Evolutionary conservation across 352 stramenopile genomes (phyloP).

Genomic region (Thraustotheca clavata): DNA sequence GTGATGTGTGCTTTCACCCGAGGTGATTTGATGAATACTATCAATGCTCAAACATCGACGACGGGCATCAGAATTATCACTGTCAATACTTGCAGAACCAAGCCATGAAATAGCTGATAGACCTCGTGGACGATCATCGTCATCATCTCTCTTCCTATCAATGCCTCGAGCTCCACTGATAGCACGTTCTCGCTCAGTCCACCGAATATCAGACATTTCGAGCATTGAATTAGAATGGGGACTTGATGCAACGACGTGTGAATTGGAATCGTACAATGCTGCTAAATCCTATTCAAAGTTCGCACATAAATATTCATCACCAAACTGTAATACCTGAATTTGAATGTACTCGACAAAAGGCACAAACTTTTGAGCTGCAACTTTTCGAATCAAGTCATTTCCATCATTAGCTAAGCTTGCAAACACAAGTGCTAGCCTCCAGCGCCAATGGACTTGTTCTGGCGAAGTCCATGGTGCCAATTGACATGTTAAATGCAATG

Average conservation of each 20-base stretch:
- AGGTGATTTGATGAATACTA: background rate
- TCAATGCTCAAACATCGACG: slow-evolving; percentile 10
- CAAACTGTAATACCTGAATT: slow-evolving; percentile 1
- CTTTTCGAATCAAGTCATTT: slow-evolving; percentile 18
- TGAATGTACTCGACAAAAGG: slow-evolving; percentile 8
- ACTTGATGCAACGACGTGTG: background rate
- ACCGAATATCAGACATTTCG: slow-evolving; percentile 13
- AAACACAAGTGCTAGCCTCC: slow-evolving; percentile 12
- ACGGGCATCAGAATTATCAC: slow-evolving; percentile 11
- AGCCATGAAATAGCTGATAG: slow-evolving; percentile 3
- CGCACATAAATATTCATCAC: background rate
- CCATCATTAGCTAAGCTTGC: slow-evolving; percentile 15
- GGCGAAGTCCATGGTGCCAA: slow-evolving; percentile 7
- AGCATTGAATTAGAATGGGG: slow-evolving; percentile 2
- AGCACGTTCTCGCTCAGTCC: background rate
- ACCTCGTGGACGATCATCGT: background rate
- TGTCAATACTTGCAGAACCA: slow-evolving; percentile 15
- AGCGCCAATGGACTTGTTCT: slow-evolving; percentile 3
- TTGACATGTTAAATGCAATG: slow-evolving; percentile 11
- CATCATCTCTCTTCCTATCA: background rate
- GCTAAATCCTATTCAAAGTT: background rate
- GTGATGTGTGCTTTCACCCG: background rate
- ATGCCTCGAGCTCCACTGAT: background rate
- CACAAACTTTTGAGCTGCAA: slow-evolving; percentile 17
- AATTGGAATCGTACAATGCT: background rate